A percentile compares a stretch with the other conserved stretches of the same genome.
Conservation (phyloP, 1,284 basidiomycete genomes). For the Pterulicium gracile region DNA sequence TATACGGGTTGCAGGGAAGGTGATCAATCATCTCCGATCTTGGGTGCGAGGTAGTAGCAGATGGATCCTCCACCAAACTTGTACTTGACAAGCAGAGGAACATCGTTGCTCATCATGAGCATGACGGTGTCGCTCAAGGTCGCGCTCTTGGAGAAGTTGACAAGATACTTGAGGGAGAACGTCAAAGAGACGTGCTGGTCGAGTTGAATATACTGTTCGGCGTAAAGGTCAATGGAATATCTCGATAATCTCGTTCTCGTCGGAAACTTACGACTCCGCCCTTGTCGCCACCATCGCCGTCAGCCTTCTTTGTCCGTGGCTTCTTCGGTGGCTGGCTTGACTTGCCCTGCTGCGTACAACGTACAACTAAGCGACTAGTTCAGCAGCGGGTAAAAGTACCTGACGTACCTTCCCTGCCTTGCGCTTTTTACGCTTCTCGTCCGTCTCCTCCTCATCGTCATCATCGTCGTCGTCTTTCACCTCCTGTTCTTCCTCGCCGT, state of each 20-base stretch:
- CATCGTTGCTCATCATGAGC: slow-evolving; percentile 86
- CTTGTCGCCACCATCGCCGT: slow-evolving; percentile 32
- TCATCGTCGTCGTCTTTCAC: slow-evolving; percentile 40
- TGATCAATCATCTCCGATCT: slow-evolving; percentile 1
- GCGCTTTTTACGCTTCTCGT: slow-evolving; percentile 37
- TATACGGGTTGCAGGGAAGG: no score
- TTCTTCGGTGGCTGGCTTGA: slow-evolving; percentile 34
- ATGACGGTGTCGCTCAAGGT: slow-evolving; percentile 66
- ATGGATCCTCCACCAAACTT: slow-evolving; percentile 1
- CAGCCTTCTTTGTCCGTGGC: slow-evolving; percentile 41
- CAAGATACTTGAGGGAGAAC: slow-evolving; percentile 95
- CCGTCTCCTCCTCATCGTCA: slow-evolving; percentile 31
- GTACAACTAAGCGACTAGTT: not conserved
- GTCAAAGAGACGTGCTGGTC: slow-evolving; percentile 89
- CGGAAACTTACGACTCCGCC: slow-evolving; percentile 42
- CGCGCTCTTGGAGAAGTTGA: slow-evolving; percentile 93
- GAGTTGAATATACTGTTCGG: slow-evolving; percentile 67
- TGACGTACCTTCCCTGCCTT: slow-evolving; percentile 37
- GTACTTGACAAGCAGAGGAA: slow-evolving; percentile 70
- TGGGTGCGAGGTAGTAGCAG: slow-evolving; percentile 1
- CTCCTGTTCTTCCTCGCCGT: slow-evolving; percentile 34
- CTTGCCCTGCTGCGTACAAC: slow-evolving; percentile 28
- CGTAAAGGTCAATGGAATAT: no score
- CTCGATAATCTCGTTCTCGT: no score
- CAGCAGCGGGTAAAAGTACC: not conserved